These are phyloP conservation scores for Sanghuangporus weigelae DNA, from an alignment of 1,284 basidiomycete genomes.

Conservation along the genomic window DNA sequence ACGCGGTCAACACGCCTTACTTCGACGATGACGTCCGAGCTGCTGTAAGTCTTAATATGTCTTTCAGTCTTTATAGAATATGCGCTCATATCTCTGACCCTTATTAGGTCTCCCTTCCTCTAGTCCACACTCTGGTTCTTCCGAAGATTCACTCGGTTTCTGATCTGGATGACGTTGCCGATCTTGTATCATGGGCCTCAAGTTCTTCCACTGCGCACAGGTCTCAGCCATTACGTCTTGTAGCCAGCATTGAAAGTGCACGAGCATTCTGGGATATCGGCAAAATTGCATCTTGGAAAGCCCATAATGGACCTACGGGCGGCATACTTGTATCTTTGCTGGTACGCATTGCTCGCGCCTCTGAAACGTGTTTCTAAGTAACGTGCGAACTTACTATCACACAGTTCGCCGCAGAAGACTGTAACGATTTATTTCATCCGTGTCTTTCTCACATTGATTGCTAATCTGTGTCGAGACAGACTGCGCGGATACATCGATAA, in stretches of 20 bases:
- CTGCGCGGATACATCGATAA: constrained; percentile 83
- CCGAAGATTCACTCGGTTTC: constrained; percentile 73
- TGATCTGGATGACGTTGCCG: constrained; percentile 62
- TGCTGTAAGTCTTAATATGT: constrained; percentile 42
- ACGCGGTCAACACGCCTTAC: constrained; percentile 67
- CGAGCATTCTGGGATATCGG: constrained; percentile 55
- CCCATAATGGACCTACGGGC: constrained; percentile 38
- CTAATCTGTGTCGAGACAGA: constrained; percentile 36
- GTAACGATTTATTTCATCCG: constrained; percentile 36
- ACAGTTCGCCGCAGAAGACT: constrained; percentile 90
- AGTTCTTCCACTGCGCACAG: constrained; percentile 20
- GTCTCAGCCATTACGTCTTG: constrained; percentile 45
- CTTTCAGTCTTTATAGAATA: neutral
- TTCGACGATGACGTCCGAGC: constrained; percentile 66
- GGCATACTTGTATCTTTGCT: constrained; percentile 51
- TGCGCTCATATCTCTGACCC: constrained; percentile 8
- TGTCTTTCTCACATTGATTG: neutral
- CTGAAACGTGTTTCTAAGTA: constrained; percentile 2
- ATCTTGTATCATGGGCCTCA: constrained; percentile 30
- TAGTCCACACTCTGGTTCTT: constrained; percentile 61
- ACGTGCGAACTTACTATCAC: neutral
- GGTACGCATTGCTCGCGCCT: constrained; percentile 26
- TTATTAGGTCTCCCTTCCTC: constrained; percentile 37
- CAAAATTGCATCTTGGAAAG: constrained; percentile 60
- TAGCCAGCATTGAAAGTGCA: constrained; percentile 81